Percentiles rank a stretch among this genome's conserved stretches.
These are phyloP conservation scores for Inga leiocalycina DNA, from an alignment of 306 rosid genomes.

Conservation along the genomic window DNA sequence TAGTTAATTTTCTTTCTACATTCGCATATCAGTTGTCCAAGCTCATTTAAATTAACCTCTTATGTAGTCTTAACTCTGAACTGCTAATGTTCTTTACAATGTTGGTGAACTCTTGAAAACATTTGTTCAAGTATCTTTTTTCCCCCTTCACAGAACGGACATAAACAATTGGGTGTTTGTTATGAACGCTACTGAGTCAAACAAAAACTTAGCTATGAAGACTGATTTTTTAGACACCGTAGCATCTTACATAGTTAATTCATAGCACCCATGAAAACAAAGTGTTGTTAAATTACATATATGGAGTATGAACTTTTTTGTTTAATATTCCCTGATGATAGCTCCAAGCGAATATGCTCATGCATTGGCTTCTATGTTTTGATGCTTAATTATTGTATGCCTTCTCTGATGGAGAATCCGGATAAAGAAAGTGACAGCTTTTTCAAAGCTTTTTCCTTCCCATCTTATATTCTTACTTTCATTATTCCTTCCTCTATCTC, in stretches of 20 bases:
- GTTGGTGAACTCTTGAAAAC: not conserved
- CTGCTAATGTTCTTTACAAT: not conserved
- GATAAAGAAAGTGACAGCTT: not conserved
- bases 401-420: conserved; percentile 5
- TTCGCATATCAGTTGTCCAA: no score
- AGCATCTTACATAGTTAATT: not conserved
- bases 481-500: no score
- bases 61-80: no score
- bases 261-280: not conserved
- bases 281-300: not conserved
- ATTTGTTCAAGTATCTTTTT: not conserved
- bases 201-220: not conserved
- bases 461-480: no score
- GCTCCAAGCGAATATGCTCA: conserved; percentile 1
- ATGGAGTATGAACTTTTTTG: not conserved
- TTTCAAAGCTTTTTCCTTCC: not conserved
- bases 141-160: not conserved
- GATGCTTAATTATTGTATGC: not conserved
- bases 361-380: conserved; percentile 1
- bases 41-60: no score
- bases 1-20: no score
- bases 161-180: not conserved
- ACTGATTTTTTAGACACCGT: not conserved
- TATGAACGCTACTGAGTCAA: not conserved
- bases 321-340: not conserved